phyloP scores from a whole-genome alignment of 257 asterid species.

The Osmanthus fragrans region DNA sequence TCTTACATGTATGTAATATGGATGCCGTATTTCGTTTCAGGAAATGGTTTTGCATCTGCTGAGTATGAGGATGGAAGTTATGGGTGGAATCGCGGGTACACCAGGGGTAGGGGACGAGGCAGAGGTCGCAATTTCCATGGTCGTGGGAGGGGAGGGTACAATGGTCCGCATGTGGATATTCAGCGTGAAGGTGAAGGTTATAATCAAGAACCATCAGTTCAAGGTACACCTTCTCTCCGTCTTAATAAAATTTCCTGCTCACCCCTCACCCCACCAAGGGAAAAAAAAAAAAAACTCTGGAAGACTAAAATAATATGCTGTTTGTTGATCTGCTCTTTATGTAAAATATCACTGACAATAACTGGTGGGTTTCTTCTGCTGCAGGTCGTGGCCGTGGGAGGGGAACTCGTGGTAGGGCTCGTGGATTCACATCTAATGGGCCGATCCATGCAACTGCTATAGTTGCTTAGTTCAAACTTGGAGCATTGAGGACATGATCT shows the following conservation, averaged over 20 bases:
- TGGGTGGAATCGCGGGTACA: constrained; percentile 41
- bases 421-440: constrained; percentile 43
- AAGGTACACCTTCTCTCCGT: neutral
- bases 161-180: constrained; percentile 35
- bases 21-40: constrained; percentile 17
- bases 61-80: constrained; percentile 54
- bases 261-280: too few species aligned
- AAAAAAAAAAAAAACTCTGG: too few species aligned
- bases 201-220: constrained; percentile 36
- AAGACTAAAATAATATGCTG: too few species aligned
- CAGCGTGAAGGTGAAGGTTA: constrained; percentile 41
- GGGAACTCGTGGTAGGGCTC: constrained; percentile 43
- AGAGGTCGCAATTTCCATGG: constrained; percentile 47
- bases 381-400: constrained; percentile 50
- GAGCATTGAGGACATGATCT: constrained; percentile 21
- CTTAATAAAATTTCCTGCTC: too few species aligned
- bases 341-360: neutral
- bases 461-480: constrained; percentile 24
- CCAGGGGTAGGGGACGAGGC: constrained; percentile 53
- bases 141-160: constrained; percentile 51
- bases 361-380: neutral
- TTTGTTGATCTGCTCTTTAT: too few species aligned
- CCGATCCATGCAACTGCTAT: constrained; percentile 25
- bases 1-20: neutral
- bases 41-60: constrained; percentile 34